Conservation (phyloP, 1,139 yeast species). For the Kodamaea fungicola region DNA sequence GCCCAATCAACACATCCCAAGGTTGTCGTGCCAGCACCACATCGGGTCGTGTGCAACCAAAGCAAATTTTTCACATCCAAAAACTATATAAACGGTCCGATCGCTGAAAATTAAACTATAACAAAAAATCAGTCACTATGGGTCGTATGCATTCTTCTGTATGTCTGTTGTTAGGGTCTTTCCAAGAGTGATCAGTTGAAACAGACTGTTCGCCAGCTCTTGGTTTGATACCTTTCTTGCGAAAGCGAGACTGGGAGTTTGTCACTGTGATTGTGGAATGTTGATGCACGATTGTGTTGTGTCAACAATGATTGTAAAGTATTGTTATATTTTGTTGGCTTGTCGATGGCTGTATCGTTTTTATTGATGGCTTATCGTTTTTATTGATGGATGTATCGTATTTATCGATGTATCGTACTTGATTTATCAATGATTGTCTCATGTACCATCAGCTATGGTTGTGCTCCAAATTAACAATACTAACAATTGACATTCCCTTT, state of each 20-base stretch:
- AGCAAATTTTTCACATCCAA: neutral
- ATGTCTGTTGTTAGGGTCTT: constrained; percentile 44
- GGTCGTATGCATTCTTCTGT: constrained; percentile 82
- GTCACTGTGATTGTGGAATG: neutral
- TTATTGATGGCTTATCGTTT: too few species aligned
- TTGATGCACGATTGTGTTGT: too few species aligned
- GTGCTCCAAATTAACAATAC: too few species aligned
- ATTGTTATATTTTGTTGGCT: too few species aligned
- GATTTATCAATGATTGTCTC: too few species aligned
- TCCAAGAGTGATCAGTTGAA: constrained; percentile 30
- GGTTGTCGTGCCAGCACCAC: too few species aligned
- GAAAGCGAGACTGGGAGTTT: neutral
- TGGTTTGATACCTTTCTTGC: constrained; percentile 24
- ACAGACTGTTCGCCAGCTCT: constrained; percentile 20
- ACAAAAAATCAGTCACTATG: constrained; percentile 52
- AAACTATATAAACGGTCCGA: constrained; percentile 1
- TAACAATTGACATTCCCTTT: too few species aligned
- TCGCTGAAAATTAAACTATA: constrained; percentile 10
- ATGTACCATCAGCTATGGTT: too few species aligned
- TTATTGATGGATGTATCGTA: too few species aligned
- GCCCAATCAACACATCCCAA: too few species aligned
- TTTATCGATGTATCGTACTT: too few species aligned
- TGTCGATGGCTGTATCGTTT: too few species aligned
- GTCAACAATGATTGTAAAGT: neutral
- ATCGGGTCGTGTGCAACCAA: neutral